Evolutionary conservation across 495 filamentous ascomycete species (phyloP), one percentile per base, ranked within the genome.

Genomic region (Podospora comata): DNA sequence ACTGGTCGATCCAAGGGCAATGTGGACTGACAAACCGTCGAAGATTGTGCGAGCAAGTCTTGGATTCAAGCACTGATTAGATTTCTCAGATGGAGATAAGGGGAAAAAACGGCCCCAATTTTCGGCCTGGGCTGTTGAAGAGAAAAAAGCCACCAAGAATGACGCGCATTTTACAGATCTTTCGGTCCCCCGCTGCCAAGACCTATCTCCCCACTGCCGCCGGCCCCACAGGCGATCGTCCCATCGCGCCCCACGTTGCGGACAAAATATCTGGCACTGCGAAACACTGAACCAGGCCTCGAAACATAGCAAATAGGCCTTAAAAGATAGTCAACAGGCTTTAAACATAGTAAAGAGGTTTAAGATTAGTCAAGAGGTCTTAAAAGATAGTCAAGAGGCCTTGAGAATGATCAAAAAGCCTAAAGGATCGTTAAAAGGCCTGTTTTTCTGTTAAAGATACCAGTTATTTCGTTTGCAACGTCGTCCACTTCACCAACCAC

Each of bases 71-170:
- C 57, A 26, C 18, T 16, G 32, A 28, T 9, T n/a, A 53, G 64
- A 19, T 53, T 16, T 19, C 13, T 27, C 28, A 54, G 54, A 30
- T 62, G 30, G 23, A 64, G 58, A 64, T 48, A 70, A 68, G 59
- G 65, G 66, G 71, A 32, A 73, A 74, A 71, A 67, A 23, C 23
- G 9, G 39, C 15, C 44, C 53, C 34, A 64, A 60, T 61, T 63
- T n/a, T 62, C 23, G 61, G 34, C 18, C 54, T 56, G 55, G 61
- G 61, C 26, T 28, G 23, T 15, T 18, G 20, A 19, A 30, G 27
- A 30, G 2, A 56, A 59, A 60, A 48, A 64, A 20, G 16, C 23
- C 20, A n/a, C 58, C 61, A 59, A 64, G 70, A 19, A 65, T 70
- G 69, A 73, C 69, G 72, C 64, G 60, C 66, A 57, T 28, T 68